Evolutionary conservation across 2,329 filamentous ascomycete genomes (phyloP).

Genomic region (Xylaria sp.): DNA sequence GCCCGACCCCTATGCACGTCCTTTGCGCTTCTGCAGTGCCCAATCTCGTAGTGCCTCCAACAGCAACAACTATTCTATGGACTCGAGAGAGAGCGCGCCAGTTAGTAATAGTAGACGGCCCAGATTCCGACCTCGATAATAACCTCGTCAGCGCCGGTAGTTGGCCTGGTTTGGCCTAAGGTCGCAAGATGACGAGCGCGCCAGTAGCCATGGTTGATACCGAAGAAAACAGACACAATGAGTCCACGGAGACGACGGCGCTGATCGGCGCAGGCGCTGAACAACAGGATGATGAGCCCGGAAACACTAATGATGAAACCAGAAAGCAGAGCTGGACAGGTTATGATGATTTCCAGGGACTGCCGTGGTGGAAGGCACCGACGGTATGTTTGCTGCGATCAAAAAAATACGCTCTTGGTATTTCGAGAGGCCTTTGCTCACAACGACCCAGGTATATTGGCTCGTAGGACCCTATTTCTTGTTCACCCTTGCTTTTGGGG

Average conservation of each 20-base stretch:
- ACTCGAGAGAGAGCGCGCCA: constrained; percentile 9
- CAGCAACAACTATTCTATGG: not conserved
- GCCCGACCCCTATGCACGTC: constrained; percentile 1
- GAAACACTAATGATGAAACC: constrained; percentile 33
- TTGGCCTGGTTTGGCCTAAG: not conserved
- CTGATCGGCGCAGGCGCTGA: constrained; percentile 52
- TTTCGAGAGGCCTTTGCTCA: constrained; percentile 40
- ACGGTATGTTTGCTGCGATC: constrained; percentile 60
- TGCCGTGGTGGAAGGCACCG: constrained; percentile 72
- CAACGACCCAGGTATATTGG: constrained; percentile 75
- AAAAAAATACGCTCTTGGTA: not conserved
- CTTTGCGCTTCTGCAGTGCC: constrained; percentile 2
- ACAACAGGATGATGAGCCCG: constrained; percentile 36
- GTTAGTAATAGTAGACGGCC: not conserved
- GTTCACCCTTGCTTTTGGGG: constrained; percentile 87
- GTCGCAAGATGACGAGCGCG: constrained; percentile 43
- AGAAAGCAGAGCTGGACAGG: constrained; percentile 59
- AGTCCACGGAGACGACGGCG: constrained; percentile 52
- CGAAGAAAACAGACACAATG: constrained; percentile 37
- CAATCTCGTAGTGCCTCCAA: not conserved
- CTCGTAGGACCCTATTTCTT: constrained; percentile 82
- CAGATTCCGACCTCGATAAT: not conserved
- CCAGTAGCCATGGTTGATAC: constrained; percentile 45
- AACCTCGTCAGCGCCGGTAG: not conserved
- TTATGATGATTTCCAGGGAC: constrained; percentile 66